Evolutionary conservation across 2,329 filamentous ascomycete genomes (phyloP), one percentile per base, ranked within the genome.

Genomic region (Chrysosporium keratinophilum): DNA sequence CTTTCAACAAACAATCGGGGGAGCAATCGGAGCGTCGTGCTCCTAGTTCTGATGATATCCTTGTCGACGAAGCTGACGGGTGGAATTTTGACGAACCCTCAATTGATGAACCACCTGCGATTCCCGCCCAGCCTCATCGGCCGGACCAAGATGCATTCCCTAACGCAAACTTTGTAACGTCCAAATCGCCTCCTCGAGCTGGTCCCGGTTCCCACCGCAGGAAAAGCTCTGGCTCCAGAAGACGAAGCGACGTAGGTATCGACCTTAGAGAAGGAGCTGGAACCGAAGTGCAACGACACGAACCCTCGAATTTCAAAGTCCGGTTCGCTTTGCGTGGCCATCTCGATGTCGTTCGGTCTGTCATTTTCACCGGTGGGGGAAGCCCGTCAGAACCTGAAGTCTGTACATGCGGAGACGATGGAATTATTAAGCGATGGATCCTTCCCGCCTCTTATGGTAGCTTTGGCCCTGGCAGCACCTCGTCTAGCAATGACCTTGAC

Each of bases 371-470:
- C 0, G 93, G 93, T 20, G 93, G 93, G 41, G 93, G 93, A 57
- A 96, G 89, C 64, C 90, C 90, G 2, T 88, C 88, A 2, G 93
- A 98, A 66, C 93, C 93, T 1, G 93, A 98, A 69, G 91, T 98
- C 52, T 97, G 91, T 71, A 98, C 91, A 2, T 88, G 87, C 48
- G 88, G 91, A 54, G 93, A 98, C 63, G 93, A 98, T 67, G 91
- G 91, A 54, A 86, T 91, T 62, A 87, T 98, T 67, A 98, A 98
- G 70, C 82, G 93, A 50, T 98, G 95, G 84, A 90, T 95, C 63
- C 89, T 98, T 56, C 93, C 93, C 9, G 80, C 81, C 15, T 84
- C 87, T 41, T 86, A 90, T 59, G 85, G 85, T 54, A 43, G 31
- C 31, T 79, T 78, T 69, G 75, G 61, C 63, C 73, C 66, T 66